A percentile compares a stretch with the other conserved stretches of the same genome.
phyloP scores from a whole-genome alignment of 2,329 filamentous ascomycete species.

The Paecilomyces dactylethromorphus region DNA sequence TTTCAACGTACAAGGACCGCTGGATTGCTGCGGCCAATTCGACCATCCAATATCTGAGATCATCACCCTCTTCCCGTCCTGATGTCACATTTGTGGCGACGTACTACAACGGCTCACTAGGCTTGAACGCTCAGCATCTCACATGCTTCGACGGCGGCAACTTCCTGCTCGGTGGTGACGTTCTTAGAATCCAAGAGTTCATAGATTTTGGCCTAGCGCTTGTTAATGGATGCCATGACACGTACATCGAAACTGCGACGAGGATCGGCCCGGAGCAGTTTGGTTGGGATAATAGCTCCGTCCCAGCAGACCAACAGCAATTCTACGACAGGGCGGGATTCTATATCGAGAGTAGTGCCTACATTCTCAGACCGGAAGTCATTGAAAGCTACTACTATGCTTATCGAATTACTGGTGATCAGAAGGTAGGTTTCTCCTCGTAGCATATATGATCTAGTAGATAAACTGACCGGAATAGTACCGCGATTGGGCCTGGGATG shows the following conservation, averaged over 20 bases:
- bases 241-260: conserved; percentile 62
- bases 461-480: conserved; percentile 40
- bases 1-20: conserved; percentile 59
- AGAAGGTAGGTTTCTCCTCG: conserved; percentile 36
- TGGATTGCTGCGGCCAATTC: conserved; percentile 73
- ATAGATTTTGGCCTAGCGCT: conserved; percentile 67
- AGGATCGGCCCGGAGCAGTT: conserved; percentile 72
- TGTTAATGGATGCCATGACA: conserved; percentile 65
- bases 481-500: conserved; percentile 78
- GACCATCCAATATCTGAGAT: conserved; percentile 63
- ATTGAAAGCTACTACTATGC: conserved; percentile 84
- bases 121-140: conserved; percentile 44
- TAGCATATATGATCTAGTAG: background rate
- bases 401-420: conserved; percentile 68
- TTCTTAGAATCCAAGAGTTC: conserved; percentile 60
- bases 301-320: conserved; percentile 40
- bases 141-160: conserved; percentile 81
- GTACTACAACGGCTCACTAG: conserved; percentile 29
- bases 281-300: conserved; percentile 51
- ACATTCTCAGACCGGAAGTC: conserved; percentile 72
- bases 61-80: conserved; percentile 58
- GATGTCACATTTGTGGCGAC: conserved; percentile 61
- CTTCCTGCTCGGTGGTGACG: conserved; percentile 73
- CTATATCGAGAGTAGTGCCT: conserved; percentile 57
- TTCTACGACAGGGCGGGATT: conserved; percentile 67